These are phyloP conservation scores for Typha latifolia DNA, from an alignment of 176 grass and related monocot genomes.

Conservation along the genomic window DNA sequence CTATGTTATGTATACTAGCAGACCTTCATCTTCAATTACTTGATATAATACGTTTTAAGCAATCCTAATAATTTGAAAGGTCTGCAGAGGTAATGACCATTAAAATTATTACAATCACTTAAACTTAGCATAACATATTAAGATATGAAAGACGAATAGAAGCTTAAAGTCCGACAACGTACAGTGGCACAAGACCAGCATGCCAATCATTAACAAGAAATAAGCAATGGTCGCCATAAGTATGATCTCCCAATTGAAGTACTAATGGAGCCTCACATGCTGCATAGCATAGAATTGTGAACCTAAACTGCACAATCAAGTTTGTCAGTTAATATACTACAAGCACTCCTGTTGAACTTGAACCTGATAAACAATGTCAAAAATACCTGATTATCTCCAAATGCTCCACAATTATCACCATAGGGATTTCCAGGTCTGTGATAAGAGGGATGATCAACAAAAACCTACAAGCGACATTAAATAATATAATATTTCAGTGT, in stretches of 20 bases:
- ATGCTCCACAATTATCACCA: slow-evolving; percentile 79
- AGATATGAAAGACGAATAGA: slow-evolving; percentile 3
- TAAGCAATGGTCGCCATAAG: slow-evolving; percentile 79
- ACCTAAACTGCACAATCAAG: slow-evolving; percentile 78
- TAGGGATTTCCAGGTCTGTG: slow-evolving; percentile 89
- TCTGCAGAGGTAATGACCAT: too few relatives aligned
- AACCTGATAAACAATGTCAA: too few relatives aligned
- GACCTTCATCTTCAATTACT: too few relatives aligned
- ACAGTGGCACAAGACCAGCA: slow-evolving; percentile 95
- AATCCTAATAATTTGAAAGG: too few relatives aligned
- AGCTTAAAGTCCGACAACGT: slow-evolving; percentile 26
- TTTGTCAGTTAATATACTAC: neutral
- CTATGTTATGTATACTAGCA: too few relatives aligned
- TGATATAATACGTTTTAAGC: too few relatives aligned
- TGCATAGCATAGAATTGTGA: slow-evolving; percentile 66
- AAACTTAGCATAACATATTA: neutral
- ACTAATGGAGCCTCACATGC: slow-evolving; percentile 93
- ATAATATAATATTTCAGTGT: neutral
- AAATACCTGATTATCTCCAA: slow-evolving; percentile 88
- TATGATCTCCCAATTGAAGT: slow-evolving; percentile 87
- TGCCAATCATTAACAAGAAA: slow-evolving; percentile 99
- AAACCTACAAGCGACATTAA: slow-evolving; percentile 43
- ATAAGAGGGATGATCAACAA: slow-evolving; percentile 80
- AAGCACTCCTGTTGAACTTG: slow-evolving; percentile 9
- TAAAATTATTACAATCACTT: too few relatives aligned